Evolutionary conservation across 31 red algal species (phyloP).

Genomic region (Porphyra umbilicalis): DNA sequence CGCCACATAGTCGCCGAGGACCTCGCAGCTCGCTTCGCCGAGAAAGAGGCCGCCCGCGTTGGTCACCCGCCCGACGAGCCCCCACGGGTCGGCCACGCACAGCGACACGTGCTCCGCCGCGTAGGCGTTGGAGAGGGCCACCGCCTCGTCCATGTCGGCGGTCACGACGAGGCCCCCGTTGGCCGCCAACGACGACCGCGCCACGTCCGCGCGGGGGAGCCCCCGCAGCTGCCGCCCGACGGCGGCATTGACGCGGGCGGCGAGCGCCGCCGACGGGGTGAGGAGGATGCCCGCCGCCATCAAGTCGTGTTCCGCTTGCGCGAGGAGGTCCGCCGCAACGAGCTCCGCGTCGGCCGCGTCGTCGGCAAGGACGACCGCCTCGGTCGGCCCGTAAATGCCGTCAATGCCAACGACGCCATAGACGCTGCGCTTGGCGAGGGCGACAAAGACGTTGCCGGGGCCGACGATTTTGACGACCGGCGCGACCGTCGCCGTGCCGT

Average conservation of each 20-base stretch:
- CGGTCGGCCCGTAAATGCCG: constrained; percentile 82
- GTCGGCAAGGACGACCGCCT: constrained; percentile 88
- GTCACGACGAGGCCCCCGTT: constrained; percentile 78
- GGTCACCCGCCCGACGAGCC: constrained; percentile 57
- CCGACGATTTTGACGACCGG: constrained; percentile 96
- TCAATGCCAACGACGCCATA: constrained; percentile 91
- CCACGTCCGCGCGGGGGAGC: constrained; percentile 41
- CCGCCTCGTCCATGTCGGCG: constrained; percentile 54
- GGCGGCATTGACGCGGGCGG: constrained; percentile 32
- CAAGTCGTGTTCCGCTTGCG: constrained; percentile 96
- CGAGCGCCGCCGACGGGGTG: constrained; percentile 31
- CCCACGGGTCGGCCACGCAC: constrained; percentile 53
- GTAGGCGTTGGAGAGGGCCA: constrained; percentile 65
- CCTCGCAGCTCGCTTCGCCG: constrained; percentile 67
- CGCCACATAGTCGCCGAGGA: constrained; percentile 93
- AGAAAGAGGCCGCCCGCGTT: constrained; percentile 91
- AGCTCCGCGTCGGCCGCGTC: constrained; percentile 33
- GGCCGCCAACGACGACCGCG: constrained; percentile 38
- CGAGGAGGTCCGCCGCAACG: constrained; percentile 79
- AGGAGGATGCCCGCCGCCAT: constrained; percentile 76
- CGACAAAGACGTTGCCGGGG: constrained; percentile 95
- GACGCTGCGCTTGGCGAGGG: constrained; percentile 84
- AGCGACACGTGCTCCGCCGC: constrained; percentile 93
- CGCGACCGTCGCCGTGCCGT: constrained; percentile 86
- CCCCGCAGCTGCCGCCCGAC: constrained; percentile 51